Conservation (phyloP, 1,139 yeast genomes). For the Nadsonia starkeyi-henricii region DNA sequence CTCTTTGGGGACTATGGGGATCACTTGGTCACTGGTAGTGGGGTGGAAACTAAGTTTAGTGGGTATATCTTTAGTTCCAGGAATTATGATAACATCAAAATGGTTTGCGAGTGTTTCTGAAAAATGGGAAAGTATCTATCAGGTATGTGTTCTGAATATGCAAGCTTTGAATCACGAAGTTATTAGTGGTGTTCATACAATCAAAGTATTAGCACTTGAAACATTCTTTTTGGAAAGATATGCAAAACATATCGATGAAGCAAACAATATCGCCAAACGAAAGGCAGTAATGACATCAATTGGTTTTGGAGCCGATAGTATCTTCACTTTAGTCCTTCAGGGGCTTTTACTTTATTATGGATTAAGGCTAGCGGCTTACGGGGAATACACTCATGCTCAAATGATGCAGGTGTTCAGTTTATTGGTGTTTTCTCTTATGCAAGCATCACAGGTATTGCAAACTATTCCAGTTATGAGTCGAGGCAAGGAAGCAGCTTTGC, state of each 20-base stretch:
- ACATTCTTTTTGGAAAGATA: conserved; percentile 32
- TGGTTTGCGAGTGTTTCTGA: conserved; percentile 40
- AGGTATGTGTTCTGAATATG: conserved; percentile 37
- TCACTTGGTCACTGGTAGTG: conserved; percentile 59
- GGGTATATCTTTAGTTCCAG: conserved; percentile 61
- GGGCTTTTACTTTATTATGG: conserved; percentile 68
- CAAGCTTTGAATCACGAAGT: conserved; percentile 48
- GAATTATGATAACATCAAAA: conserved; percentile 37
- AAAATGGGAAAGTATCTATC: conserved; percentile 44
- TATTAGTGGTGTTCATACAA: conserved; percentile 46
- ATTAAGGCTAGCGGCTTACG: conserved; percentile 43
- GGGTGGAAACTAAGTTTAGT: conserved; percentile 86
- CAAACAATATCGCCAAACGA: conserved; percentile 16
- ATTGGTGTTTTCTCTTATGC: conserved; percentile 56
- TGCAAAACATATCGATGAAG: conserved; percentile 16
- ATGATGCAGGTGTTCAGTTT: conserved; percentile 60
- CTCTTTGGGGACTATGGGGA: conserved; percentile 43
- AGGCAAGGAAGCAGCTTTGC: conserved; percentile 27
- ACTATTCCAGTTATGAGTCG: conserved; percentile 66
- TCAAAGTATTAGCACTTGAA: conserved; percentile 42
- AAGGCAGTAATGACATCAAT: conserved; percentile 29
- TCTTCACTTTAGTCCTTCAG: conserved; percentile 47
- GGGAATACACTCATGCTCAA: conserved; percentile 40
- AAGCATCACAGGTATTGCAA: conserved; percentile 43
- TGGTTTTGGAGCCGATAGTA: conserved; percentile 45